phyloP scores from a whole-genome alignment of 495 filamentous ascomycete species.

The Hypoxylon cercidicola region DNA sequence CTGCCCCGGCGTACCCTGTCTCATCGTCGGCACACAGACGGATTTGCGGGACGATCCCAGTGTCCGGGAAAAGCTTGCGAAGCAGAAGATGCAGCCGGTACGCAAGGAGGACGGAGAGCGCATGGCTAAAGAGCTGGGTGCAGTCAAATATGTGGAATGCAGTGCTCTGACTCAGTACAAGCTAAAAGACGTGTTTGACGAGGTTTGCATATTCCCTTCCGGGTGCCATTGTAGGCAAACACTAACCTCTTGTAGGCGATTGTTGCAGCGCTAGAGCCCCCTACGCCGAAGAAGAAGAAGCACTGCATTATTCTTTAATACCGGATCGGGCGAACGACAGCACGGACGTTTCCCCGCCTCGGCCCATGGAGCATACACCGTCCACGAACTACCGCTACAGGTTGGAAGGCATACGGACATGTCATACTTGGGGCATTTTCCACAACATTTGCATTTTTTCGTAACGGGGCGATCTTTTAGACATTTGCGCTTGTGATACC shows the following conservation, averaged over 20 bases:
- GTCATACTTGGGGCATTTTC: constrained; percentile 27
- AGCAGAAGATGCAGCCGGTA: constrained; percentile 95
- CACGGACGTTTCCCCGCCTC: constrained; percentile 18
- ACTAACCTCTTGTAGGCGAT: constrained; percentile 71
- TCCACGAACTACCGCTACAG: constrained; percentile 9
- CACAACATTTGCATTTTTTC: constrained; percentile 39
- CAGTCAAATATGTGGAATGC: constrained; percentile 98
- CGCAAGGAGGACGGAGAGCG: constrained; percentile 90
- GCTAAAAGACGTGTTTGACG: constrained; percentile 98
- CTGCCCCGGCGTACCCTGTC: constrained; percentile 95
- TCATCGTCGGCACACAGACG: constrained; percentile 97
- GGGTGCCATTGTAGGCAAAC: constrained; percentile 3
- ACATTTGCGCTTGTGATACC: constrained; percentile 40
- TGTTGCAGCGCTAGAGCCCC: constrained; percentile 89
- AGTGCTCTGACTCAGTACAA: constrained; percentile 98
- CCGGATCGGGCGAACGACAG: neutral
- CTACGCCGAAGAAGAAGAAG: constrained; percentile 73
- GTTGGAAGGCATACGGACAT: constrained; percentile 33
- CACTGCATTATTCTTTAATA: constrained; percentile 62
- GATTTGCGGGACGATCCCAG: constrained; percentile 93
- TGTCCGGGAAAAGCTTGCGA: constrained; percentile 89
- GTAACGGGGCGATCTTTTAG: constrained; percentile 45
- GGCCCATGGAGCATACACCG: constrained; percentile 15
- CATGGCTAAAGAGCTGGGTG: constrained; percentile 95
- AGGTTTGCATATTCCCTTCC: constrained; percentile 69